Percentiles rank a stretch among this genome's conserved stretches.
Evolutionary conservation across 2,329 filamentous ascomycete genomes (phyloP).

Genomic region (Xylaria polymorpha): DNA sequence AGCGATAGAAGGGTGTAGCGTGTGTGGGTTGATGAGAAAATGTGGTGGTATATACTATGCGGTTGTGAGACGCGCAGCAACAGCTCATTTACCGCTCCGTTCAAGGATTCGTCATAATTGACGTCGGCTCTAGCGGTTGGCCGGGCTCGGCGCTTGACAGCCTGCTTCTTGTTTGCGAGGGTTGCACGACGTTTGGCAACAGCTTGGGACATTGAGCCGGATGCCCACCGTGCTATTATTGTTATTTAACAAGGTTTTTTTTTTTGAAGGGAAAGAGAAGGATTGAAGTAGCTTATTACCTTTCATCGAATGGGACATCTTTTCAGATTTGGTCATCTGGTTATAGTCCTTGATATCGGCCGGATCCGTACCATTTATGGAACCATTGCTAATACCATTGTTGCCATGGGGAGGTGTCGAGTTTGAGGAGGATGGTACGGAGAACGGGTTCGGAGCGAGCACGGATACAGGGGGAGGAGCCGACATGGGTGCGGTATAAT

Average conservation of each 20-base stretch:
- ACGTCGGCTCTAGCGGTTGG: slow-evolving; percentile 26
- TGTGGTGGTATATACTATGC: slow-evolving; percentile 5
- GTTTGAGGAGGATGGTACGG: slow-evolving; percentile 38
- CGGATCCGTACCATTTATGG: slow-evolving; percentile 50
- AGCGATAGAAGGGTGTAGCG: neutral
- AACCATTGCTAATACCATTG: slow-evolving; percentile 39
- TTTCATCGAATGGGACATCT: slow-evolving; percentile 75
- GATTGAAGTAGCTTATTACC: slow-evolving; percentile 56
- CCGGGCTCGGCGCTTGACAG: slow-evolving; percentile 46
- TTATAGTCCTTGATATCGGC: slow-evolving; percentile 65
- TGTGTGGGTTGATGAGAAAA: neutral
- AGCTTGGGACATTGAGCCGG: slow-evolving; percentile 69
- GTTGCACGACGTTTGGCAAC: slow-evolving; percentile 71
- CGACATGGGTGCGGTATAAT: slow-evolving; percentile 42
- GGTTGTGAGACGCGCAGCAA: neutral
- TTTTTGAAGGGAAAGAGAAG: neutral
- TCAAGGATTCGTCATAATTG: slow-evolving; percentile 26
- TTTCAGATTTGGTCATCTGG: slow-evolving; percentile 72
- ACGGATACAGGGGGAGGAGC: slow-evolving; percentile 29
- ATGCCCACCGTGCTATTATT: slow-evolving; percentile 66
- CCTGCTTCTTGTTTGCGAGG: slow-evolving; percentile 68
- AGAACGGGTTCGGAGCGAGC: slow-evolving; percentile 39
- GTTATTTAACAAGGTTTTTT: slow-evolving; percentile 45
- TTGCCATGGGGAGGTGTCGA: slow-evolving; percentile 36
- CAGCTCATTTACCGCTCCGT: neutral